Base-by-base conservation (phyloP, 106 monocot species). In the Dendrobium nobile region DNA sequence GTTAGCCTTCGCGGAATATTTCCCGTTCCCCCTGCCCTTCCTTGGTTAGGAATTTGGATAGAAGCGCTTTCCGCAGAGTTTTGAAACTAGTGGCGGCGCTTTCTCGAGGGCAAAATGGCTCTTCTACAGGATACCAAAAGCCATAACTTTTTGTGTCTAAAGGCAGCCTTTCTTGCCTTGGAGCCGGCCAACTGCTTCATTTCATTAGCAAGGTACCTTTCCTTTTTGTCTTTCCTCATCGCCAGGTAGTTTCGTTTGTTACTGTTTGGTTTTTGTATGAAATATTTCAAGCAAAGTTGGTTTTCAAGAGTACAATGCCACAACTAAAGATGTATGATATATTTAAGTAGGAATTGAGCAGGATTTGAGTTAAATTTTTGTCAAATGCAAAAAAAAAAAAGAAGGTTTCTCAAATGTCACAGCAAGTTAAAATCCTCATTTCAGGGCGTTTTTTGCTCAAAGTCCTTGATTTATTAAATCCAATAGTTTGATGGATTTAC, bases 111-210 rank as follows among this genome's bases (percentile, higher is more conserved):
- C n/a, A 37, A 51, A 51, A 70, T 70, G 70, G 9, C 70, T 15
- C 0, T 70, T 70, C 17, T 16, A 2, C 5, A 3, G 33, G 70
- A 70, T 37, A 15, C 33, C 33, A 28, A 33, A 37, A 70, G 10
- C 28, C 70, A 9, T 37, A 37, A 37, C 17, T 70, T 70, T 37
- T 11, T 3, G 11, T 37, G 31, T 37, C 24, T 70, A 15, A 70
- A 70, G 70, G 70, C 70, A 4, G 70, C 70, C 70, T 70, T 70
- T 70, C 70, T 70, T 22, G 70, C 70, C 28, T 16, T 37, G 37
- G 70, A 70, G 31, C 70, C 70, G 16, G 31, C 70, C 16, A 70
- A 70, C 37, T 37, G 70, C 37, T 37, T 70, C 31, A 70, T 70
- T 4, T 28, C 70, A 70, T 70, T 70, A 37, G 70, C 70, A 4